phyloP scores from a whole-genome alignment of 2,329 filamentous ascomycete species.

The Apiospora rasikravindrae region DNA sequence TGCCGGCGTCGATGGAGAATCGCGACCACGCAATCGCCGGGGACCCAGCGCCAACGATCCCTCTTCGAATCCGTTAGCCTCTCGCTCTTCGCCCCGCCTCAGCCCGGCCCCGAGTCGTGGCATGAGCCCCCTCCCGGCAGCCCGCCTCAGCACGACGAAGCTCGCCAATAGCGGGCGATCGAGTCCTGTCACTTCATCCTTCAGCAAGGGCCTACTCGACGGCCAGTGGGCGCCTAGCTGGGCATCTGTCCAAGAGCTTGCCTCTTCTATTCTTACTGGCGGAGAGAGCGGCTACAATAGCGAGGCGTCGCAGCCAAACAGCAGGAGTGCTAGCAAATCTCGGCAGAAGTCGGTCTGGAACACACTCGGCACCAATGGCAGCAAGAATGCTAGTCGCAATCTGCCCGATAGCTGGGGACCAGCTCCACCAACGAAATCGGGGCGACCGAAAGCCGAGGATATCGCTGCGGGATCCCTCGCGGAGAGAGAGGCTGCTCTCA shows the following conservation, averaged over 20 bases:
- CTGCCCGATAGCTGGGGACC: conserved; percentile 55
- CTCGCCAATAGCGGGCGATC: conserved; percentile 33
- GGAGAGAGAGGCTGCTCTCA: conserved; percentile 59
- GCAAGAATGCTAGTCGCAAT: conserved; percentile 30
- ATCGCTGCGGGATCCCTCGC: conserved; percentile 60
- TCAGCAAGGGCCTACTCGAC: conserved; percentile 50
- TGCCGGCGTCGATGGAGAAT: conserved; percentile 47
- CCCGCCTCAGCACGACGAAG: conserved; percentile 41
- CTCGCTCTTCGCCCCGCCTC: conserved; percentile 43
- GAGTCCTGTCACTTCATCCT: conserved; percentile 40
- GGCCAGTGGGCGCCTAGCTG: conserved; percentile 60
- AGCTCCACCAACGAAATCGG: conserved; percentile 44
- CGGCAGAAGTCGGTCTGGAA: conserved; percentile 39
- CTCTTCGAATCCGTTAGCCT: conserved; percentile 34
- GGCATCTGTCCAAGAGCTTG: conserved; percentile 61
- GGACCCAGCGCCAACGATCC: conserved; percentile 40
- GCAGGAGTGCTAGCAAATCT: conserved; percentile 36
- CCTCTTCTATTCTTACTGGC: conserved; percentile 49
- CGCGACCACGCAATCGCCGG: conserved; percentile 59
- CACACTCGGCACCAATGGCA: conserved; percentile 29
- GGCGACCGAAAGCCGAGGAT: conserved; percentile 48
- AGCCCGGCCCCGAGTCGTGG: conserved; percentile 49
- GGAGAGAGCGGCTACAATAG: conserved; percentile 40
- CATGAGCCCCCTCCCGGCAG: conserved; percentile 55
- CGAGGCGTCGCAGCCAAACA: conserved; percentile 39